Conservation (phyloP, 2,329 filamentous ascomycete genomes). For the Paraphoma sp. region DNA sequence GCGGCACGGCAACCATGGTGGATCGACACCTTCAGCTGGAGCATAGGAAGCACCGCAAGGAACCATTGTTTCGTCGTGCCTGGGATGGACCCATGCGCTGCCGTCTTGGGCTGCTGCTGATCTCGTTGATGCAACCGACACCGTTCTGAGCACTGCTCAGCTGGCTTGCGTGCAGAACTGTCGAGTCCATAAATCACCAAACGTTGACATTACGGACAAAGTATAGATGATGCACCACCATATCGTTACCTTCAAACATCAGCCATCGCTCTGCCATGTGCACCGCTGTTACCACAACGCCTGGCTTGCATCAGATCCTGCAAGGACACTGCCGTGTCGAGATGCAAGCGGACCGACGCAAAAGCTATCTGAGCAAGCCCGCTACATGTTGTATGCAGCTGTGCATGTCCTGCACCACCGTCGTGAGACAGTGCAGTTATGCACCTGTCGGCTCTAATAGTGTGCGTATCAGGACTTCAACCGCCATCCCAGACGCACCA, state of each 20-base stretch:
- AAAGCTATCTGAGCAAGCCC: not conserved
- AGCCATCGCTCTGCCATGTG: not conserved
- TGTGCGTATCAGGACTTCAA: not conserved
- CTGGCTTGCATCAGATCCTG: not conserved
- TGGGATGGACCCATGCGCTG: not conserved
- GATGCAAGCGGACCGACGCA: not conserved
- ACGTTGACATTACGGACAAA: not conserved
- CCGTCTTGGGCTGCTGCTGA: not conserved
- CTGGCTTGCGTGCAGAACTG: not conserved
- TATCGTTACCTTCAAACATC: too few relatives aligned
- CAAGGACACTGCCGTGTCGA: not conserved
- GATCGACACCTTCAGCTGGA: not conserved
- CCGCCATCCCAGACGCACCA: not conserved
- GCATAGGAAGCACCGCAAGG: not conserved
- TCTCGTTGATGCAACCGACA: not conserved
- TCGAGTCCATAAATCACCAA: not conserved
- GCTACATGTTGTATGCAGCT: not conserved
- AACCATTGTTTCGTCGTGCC: not conserved
- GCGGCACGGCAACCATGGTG: too few relatives aligned
- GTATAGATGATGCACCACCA: too few relatives aligned
- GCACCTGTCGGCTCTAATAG: not conserved
- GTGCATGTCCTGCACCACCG: not conserved
- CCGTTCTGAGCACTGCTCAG: not conserved
- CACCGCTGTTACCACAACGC: not conserved
- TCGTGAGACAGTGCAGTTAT: not conserved